phyloP scores from a whole-genome alignment of 2,329 filamentous ascomycete species.

The Plectosphaerella sp. region DNA sequence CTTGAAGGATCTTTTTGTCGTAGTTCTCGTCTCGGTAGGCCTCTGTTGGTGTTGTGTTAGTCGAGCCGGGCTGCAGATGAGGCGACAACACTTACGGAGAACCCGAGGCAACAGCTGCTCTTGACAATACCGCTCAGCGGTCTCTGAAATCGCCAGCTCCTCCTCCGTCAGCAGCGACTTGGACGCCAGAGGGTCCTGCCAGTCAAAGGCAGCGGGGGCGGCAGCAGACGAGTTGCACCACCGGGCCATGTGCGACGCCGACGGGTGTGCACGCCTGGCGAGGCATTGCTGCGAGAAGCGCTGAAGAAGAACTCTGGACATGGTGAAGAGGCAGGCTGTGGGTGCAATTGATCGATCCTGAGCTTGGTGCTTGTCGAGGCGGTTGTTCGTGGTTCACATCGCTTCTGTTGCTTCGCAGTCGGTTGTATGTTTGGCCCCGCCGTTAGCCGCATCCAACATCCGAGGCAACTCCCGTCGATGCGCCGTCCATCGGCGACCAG shows the following conservation, averaged over 20 bases:
- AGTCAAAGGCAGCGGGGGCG: conserved; percentile 60
- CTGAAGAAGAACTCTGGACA: neutral
- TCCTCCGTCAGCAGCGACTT: conserved; percentile 81
- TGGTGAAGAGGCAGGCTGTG: neutral
- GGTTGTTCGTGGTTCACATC: too few relatives aligned
- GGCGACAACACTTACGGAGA: conserved; percentile 56
- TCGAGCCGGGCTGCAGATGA: neutral
- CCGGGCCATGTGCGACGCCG: conserved; percentile 14
- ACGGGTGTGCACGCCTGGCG: conserved; percentile 6
- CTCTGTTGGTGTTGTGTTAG: conserved; percentile 43
- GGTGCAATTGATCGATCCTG: too few relatives aligned
- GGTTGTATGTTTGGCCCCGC: neutral
- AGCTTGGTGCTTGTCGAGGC: too few relatives aligned
- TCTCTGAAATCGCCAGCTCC: conserved; percentile 84
- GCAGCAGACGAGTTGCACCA: conserved; percentile 29
- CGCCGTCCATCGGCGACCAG: neutral
- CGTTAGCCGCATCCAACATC: neutral
- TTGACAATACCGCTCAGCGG: conserved; percentile 90
- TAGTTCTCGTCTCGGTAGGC: conserved; percentile 83
- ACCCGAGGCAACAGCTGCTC: conserved; percentile 82
- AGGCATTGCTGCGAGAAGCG: conserved; percentile 5
- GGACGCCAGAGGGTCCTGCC: conserved; percentile 81
- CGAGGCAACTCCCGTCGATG: neutral
- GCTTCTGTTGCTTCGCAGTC: too few relatives aligned
- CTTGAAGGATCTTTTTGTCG: conserved; percentile 77